Evolutionary conservation across 2,329 filamentous ascomycete genomes (phyloP).

Genomic region (Colletotrichum theobromicola): DNA sequence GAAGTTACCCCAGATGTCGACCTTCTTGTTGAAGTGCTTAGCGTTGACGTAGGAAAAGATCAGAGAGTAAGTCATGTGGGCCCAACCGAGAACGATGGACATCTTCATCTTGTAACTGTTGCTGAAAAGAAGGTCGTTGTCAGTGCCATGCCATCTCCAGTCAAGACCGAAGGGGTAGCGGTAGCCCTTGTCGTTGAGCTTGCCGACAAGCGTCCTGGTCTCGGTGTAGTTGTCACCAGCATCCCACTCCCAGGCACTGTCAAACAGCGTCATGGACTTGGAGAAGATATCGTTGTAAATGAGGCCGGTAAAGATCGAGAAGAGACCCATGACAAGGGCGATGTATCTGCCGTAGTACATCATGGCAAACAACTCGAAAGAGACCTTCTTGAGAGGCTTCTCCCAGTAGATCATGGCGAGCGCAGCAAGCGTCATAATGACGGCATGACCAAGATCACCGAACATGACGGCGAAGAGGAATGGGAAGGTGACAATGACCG

Average conservation of each 20-base stretch:
- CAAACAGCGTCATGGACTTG: conserved; percentile 86
- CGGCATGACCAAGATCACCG: conserved; percentile 92
- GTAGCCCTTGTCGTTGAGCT: conserved; percentile 72
- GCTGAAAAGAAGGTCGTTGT: conserved; percentile 93
- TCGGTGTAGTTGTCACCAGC: conserved; percentile 71
- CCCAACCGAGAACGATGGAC: conserved; percentile 96
- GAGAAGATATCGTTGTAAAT: conserved; percentile 99
- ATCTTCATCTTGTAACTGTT: conserved; percentile 99
- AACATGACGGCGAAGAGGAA: conserved; percentile 99
- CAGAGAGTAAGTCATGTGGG: conserved; percentile 98
- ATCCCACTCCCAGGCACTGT: conserved; percentile 85
- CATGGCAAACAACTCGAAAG: conserved; percentile 95
- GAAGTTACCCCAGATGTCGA: conserved; percentile 98
- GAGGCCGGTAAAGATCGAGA: conserved; percentile 95
- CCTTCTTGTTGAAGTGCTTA: conserved; percentile 89
- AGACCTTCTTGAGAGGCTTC: conserved; percentile 88
- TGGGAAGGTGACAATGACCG: conserved; percentile 97
- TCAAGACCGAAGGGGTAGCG: conserved; percentile 96
- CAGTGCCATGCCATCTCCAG: conserved; percentile 94
- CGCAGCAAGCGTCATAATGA: conserved; percentile 85
- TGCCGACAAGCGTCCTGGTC: conserved; percentile 68
- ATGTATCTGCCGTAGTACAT: conserved; percentile 99
- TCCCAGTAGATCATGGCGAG: conserved; percentile 97
- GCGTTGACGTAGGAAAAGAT: conserved; percentile 93
- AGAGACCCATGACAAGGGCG: conserved; percentile 96